Percentiles rank a stretch among this genome's conserved stretches.
Conservation (phyloP, 164 flowering plant species). For the Vitis amurensis region DNA sequence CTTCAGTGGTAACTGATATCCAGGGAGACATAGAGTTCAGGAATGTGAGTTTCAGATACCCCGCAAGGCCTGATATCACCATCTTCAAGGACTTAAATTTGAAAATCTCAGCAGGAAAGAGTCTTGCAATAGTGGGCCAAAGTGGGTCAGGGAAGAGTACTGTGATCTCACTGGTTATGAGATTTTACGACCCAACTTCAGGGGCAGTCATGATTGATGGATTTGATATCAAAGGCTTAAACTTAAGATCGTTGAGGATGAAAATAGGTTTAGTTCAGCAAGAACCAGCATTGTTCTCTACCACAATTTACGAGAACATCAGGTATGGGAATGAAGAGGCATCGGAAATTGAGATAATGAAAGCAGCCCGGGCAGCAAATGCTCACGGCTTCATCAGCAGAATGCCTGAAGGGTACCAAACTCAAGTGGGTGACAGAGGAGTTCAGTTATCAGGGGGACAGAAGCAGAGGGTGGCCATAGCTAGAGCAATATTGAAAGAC, state of each 20-base stretch:
- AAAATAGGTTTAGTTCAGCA: slow-evolving; percentile 76
- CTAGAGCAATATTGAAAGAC: slow-evolving; percentile 59
- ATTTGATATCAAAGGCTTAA: slow-evolving; percentile 44
- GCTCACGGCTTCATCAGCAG: slow-evolving; percentile 73
- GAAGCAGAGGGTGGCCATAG: slow-evolving; percentile 68
- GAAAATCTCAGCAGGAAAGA: slow-evolving; percentile 50
- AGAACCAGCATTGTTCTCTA: slow-evolving; percentile 79
- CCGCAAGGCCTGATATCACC: slow-evolving; percentile 56
- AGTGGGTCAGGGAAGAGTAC: slow-evolving; percentile 93
- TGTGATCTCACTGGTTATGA: slow-evolving; percentile 52
- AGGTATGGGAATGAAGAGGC: slow-evolving; percentile 64
- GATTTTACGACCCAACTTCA: slow-evolving; percentile 69
- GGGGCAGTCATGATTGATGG: slow-evolving; percentile 63
- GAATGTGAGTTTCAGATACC: slow-evolving; percentile 64
- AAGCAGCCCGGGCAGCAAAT: slow-evolving; percentile 76
- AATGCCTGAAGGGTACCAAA: slow-evolving; percentile 71
- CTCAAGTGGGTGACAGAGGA: slow-evolving; percentile 64
- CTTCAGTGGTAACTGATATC: slow-evolving; percentile 34
- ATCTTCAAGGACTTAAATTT: slow-evolving; percentile 53
- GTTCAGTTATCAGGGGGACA: slow-evolving; percentile 70
- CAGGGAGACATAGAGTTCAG: slow-evolving; percentile 61
- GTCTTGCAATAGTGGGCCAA: slow-evolving; percentile 81
- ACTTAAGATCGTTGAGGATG: slow-evolving; percentile 52
- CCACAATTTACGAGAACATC: slow-evolving; percentile 77
- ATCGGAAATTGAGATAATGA: slow-evolving; percentile 63